Evolutionary conservation across 495 filamentous ascomycete species (phyloP), one percentile per base, ranked within the genome.

Genomic region (Penicillium chermesinum): DNA sequence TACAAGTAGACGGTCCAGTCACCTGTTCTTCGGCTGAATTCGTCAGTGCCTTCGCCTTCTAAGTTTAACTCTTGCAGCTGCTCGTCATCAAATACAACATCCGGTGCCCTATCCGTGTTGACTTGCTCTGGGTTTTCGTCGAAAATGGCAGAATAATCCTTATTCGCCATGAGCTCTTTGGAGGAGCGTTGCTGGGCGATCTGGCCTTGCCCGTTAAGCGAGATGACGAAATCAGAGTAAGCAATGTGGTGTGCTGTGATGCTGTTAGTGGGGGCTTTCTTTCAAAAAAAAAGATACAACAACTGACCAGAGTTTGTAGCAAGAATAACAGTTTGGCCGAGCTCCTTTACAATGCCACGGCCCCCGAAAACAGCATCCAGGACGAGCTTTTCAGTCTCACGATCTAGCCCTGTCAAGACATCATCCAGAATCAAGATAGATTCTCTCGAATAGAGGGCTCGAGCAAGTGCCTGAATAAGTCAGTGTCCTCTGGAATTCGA

Each of bases 371-470:
- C 50, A 7, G 32, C 41, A 9, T 66, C 56, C 5, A 67, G 44
- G 2, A 69, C 55, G 15, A 40, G n/a, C 13, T 53, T 60, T 8
- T 61, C 58, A 14, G 77, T 76, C 44, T 74, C 67, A 9, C 72
- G 67, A 57, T 81, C 76, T 15, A 81, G 70, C 7, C 77, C 76
- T 9, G 70, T 75, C 0, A 81, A 57, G 8, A 70, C 71, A 53
- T 80, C 77, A 49, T 81, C 77, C 54, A 81, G 61, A 10, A 81
- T 47, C 1, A 77, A 56, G 30, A 79, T 67, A 34, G 73, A 66
- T 21, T 73, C 64, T 44, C 72, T 61, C 40, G 77, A 77, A 60
- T 79, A 81, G 30, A 80, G 69, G 18, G 78, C 78, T 14, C 78
- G 62, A 34, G 78, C 77, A 38, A 81, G 48, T 14, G 73, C 66